A percentile compares a stretch with the other conserved stretches of the same genome.
Conservation (phyloP, 441 rosid genomes). For the Gossypium schwendimanii region DNA sequence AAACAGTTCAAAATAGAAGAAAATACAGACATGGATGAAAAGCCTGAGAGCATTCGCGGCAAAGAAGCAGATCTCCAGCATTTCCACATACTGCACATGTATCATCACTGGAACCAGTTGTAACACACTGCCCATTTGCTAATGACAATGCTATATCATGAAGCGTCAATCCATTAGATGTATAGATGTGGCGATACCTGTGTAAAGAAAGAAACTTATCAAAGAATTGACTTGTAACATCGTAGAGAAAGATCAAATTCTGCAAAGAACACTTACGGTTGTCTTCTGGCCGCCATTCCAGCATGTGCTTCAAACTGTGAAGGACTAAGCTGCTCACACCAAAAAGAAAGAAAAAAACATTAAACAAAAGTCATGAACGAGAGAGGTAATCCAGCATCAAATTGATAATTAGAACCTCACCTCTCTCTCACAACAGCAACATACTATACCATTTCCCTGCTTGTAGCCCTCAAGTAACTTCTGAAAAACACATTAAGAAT, state of each 20-base stretch:
- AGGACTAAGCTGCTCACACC: constrained; percentile 71
- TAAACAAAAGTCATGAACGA: not conserved
- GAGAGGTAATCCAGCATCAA: not conserved
- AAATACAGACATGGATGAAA: constrained; percentile 59
- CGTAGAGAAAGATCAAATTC: constrained; percentile 1
- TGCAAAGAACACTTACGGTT: constrained; percentile 64
- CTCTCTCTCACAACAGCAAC: constrained; percentile 77
- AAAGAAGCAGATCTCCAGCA: constrained; percentile 65
- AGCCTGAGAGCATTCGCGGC: constrained; percentile 77
- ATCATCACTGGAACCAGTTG: constrained; percentile 70
- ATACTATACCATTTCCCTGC: constrained; percentile 76
- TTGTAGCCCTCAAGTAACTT: constrained; percentile 67
- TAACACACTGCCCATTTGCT: constrained; percentile 64
- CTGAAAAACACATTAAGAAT: constrained; percentile 29
- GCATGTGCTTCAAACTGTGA: constrained; percentile 99
- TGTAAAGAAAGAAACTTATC: constrained; percentile 17
- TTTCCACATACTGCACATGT: constrained; percentile 84
- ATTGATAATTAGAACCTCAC: constrained; percentile 25
- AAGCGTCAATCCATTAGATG: constrained; percentile 73
- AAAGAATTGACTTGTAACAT: not conserved
- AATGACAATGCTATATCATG: constrained; percentile 84
- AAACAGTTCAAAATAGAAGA: constrained; percentile 5
- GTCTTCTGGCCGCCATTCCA: constrained; percentile 96
- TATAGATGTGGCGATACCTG: constrained; percentile 90
- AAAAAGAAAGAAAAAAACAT: not conserved